Evolutionary conservation across 257 asterid genomes (phyloP).

Genomic region (Gentiana dahurica): DNA sequence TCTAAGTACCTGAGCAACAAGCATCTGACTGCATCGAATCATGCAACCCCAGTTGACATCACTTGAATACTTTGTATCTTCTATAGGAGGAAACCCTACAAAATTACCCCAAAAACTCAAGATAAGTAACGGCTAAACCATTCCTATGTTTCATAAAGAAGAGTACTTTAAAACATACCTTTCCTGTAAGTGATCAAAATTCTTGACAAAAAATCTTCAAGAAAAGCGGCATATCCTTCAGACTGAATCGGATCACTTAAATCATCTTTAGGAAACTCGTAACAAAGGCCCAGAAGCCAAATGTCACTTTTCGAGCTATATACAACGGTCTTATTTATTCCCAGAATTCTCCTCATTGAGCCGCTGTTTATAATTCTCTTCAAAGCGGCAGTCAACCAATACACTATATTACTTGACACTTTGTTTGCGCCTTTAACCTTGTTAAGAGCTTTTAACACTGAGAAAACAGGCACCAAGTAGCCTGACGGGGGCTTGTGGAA

Average conservation of each 20-base stretch:
- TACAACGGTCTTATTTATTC: conserved; percentile 37
- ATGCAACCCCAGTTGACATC: conserved; percentile 97
- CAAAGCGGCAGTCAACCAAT: conserved; percentile 58
- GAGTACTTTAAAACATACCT: conserved; percentile 27
- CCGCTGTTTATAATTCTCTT: conserved; percentile 71
- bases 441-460: conserved; percentile 16
- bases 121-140: neutral
- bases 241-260: conserved; percentile 62
- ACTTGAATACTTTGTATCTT: conserved; percentile 67
- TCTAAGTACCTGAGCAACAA: conserved; percentile 76
- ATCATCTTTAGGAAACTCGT: conserved; percentile 54
- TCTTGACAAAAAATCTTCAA: conserved; percentile 89
- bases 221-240: conserved; percentile 77
- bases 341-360: conserved; percentile 77
- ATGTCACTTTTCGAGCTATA: conserved; percentile 62
- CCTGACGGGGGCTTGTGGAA: conserved; percentile 18
- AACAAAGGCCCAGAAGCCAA: conserved; percentile 88
- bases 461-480: conserved; percentile 27
- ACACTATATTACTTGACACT: conserved; percentile 16
- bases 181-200: conserved; percentile 81
- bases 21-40: conserved; percentile 99
- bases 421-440: conserved; percentile 15
- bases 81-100: conserved; percentile 70
- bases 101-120: conserved; percentile 8
- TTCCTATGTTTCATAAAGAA: neutral